phyloP scores from a whole-genome alignment of 352 stramenopile species.

The Phytophthora cactorum region DNA sequence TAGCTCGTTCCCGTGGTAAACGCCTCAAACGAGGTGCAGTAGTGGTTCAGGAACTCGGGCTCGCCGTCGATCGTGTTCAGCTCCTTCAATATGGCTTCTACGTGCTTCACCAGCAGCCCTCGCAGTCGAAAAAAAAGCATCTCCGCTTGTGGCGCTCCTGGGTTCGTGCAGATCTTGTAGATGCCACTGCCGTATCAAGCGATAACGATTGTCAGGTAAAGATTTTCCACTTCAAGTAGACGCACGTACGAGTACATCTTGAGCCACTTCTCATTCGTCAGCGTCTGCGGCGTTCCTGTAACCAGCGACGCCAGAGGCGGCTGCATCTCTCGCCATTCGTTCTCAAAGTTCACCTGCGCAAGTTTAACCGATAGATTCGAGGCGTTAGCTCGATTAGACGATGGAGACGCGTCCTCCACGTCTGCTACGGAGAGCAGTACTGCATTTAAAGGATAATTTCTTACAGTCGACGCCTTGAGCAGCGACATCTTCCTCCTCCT shows the following conservation, averaged over 20 bases:
- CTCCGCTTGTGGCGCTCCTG: conserved; percentile 77
- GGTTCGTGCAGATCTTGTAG: conserved; percentile 91
- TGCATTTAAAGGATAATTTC: background rate
- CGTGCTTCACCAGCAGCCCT: conserved; percentile 69
- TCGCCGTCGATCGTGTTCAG: conserved; percentile 68
- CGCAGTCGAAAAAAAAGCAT: conserved; percentile 85
- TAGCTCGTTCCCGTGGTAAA: conserved; percentile 81
- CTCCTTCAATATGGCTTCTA: conserved; percentile 69
- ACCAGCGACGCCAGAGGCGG: conserved; percentile 77
- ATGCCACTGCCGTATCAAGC: conserved; percentile 54
- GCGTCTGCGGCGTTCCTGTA: conserved; percentile 63
- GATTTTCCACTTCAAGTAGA: background rate
- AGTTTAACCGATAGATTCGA: conserved; percentile 16
- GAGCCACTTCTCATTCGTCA: conserved; percentile 87
- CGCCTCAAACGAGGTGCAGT: conserved; percentile 72
- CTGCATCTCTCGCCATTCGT: conserved; percentile 85
- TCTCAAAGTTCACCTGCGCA: conserved; percentile 85
- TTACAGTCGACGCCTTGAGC: conserved; percentile 79
- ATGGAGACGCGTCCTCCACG: background rate
- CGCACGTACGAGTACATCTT: conserved; percentile 84
- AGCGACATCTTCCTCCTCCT: conserved; percentile 64
- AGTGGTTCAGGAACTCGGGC: conserved; percentile 67
- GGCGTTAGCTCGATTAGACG: conserved; percentile 8
- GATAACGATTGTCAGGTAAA: conserved; percentile 1
- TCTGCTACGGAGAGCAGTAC: background rate